Evolutionary conservation across 2,329 filamentous ascomycete genomes (phyloP), one percentile per base, ranked within the genome.

Genomic region (Ascocoryne sarcoides): DNA sequence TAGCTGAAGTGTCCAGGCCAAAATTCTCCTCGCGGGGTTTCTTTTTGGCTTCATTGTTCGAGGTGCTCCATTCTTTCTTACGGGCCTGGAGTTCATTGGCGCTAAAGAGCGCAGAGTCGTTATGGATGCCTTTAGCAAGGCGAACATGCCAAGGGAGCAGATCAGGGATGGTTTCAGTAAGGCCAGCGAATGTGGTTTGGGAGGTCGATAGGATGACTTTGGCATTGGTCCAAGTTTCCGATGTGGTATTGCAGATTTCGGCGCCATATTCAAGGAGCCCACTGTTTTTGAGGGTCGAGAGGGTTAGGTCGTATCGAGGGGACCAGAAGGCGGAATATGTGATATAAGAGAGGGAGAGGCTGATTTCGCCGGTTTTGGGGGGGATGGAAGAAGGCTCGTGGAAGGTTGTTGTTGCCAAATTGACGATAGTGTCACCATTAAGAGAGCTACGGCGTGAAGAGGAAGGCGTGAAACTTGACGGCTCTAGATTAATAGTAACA

Each of bases 401-500:
- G 47, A 48, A 54, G 3, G 43, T 48, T 4, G 50, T 43, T 30
- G 42, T 52, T 10, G 46, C 52, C 5, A 52, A 46, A 39, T 55
- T 53, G 33, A 49, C 48, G 16, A 51, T 37, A 7, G 50, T 50
- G 37, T 45, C 48, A 20, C 46, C 48, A 42, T 54, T 60, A 10
- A 70, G 49, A 1, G 72, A 76, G 35, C 55, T 64, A 16, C 70
- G 67, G 7, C 71, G 66, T 9, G 72, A 75, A 0, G 69, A 68
- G 23, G 47, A 41, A 3, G 67, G 66, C 0, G 69, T 70, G 32
- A 63, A 57, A 20, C 43, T 50, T n/a, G 62, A 51, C 14, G 63
- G 64, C 33, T 75, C 71, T 17, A 76, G 62, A n/a, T 63, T 69
- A 52, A 76, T 68, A 15, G 63, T 69, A 31, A 75, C 60, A 2